Evolutionary conservation across 306 rosid genomes (phyloP).

Genomic region (Prinsepia uniflora): DNA sequence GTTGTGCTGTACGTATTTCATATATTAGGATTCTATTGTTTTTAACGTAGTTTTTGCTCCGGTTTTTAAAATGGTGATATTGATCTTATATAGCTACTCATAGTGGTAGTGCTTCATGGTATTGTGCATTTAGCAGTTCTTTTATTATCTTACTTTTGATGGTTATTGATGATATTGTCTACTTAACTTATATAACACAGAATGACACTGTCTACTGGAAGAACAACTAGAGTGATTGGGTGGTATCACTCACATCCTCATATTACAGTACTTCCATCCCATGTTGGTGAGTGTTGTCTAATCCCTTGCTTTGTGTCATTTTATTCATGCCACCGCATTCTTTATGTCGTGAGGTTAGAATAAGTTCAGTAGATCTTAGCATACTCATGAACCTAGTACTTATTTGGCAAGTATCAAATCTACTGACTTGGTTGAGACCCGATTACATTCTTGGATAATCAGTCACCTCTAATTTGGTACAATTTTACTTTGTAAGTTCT

Average conservation of each 20-base stretch:
- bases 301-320: background rate
- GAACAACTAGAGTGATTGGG: constrained; percentile 91
- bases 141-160: background rate
- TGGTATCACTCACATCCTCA: constrained; percentile 99
- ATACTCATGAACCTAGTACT: background rate
- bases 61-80: background rate
- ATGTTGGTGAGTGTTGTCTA: constrained; percentile 64
- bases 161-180: constrained; percentile 26
- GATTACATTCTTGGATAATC: background rate
- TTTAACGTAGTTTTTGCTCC: background rate
- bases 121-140: background rate
- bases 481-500: background rate
- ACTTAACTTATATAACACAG: constrained; percentile 60
- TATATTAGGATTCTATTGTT: background rate
- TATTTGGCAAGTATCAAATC: background rate
- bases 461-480: background rate
- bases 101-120: background rate
- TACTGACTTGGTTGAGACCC: background rate
- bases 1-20: background rate
- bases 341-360: background rate
- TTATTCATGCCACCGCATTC: background rate
- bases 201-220: constrained; percentile 65
- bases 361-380: background rate
- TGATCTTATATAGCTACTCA: background rate
- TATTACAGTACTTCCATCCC: constrained; percentile 97